Evolutionary conservation across 1,284 basidiomycete species (phyloP).

Genomic region (Ustilago cynodontis): DNA sequence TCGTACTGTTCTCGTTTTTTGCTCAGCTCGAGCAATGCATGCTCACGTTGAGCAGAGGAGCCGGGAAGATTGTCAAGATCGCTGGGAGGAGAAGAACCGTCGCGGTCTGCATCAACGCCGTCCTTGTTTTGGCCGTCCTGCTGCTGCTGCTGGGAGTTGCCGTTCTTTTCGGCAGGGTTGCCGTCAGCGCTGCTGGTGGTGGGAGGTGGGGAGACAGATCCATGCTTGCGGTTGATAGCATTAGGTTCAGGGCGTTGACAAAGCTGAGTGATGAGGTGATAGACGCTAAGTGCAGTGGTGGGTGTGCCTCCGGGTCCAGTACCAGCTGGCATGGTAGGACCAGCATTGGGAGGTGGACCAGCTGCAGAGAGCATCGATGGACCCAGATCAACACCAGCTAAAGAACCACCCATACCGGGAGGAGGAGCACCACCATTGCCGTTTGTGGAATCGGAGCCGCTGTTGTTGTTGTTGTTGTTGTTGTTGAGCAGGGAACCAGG

Average conservation of each 20-base stretch:
- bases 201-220: slow-evolving; percentile 23
- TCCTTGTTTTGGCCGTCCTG: neutral
- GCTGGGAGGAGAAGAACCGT: slow-evolving; percentile 19
- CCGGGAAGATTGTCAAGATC: slow-evolving; percentile 56
- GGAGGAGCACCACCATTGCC: slow-evolving; percentile 36
- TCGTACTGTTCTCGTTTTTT: slow-evolving; percentile 99
- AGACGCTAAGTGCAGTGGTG: slow-evolving; percentile 67
- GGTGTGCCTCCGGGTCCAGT: slow-evolving; percentile 63
- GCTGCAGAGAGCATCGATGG: slow-evolving; percentile 63
- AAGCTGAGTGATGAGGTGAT: slow-evolving; percentile 68
- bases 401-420: slow-evolving; percentile 55
- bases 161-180: slow-evolving; percentile 1
- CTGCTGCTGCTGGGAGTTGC: slow-evolving; percentile 5
- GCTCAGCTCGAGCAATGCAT: slow-evolving; percentile 83
- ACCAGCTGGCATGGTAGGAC: slow-evolving; percentile 59
- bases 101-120: slow-evolving; percentile 9
- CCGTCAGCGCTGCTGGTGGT: neutral
- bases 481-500: slow-evolving; percentile 33
- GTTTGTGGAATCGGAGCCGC: slow-evolving; percentile 11
- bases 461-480: slow-evolving; percentile 10
- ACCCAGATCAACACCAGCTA: slow-evolving; percentile 57
- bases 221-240: slow-evolving; percentile 31
- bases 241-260: slow-evolving; percentile 66
- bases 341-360: slow-evolving; percentile 59
- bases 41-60: slow-evolving; percentile 63